Percentiles rank a stretch among this genome's conserved stretches.
Evolutionary conservation across 495 filamentous ascomycete genomes (phyloP).

Genomic region (Recurvomyces mirabilis): DNA sequence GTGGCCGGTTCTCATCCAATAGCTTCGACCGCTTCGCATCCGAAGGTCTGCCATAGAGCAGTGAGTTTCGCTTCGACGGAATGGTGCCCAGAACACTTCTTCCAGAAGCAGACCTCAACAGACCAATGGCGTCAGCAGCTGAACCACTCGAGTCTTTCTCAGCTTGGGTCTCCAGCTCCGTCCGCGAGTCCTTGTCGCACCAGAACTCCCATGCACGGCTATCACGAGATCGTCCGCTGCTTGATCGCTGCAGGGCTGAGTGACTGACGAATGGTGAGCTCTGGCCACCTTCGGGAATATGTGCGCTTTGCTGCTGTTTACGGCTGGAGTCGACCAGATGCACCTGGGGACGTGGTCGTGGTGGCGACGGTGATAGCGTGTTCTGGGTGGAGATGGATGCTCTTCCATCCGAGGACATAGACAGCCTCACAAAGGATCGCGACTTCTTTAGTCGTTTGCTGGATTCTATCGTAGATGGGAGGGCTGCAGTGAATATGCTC

Average conservation of each 20-base stretch:
- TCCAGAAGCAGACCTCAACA: slow-evolving; percentile 54
- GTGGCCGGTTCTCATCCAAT: slow-evolving; percentile 30
- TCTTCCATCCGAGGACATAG: slow-evolving; percentile 70
- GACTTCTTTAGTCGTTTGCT: slow-evolving; percentile 25
- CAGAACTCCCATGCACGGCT: slow-evolving; percentile 76
- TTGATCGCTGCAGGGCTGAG: slow-evolving; percentile 6
- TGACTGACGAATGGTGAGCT: not conserved
- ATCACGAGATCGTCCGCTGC: slow-evolving; percentile 64
- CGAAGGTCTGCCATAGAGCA: not conserved
- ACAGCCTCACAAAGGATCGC: slow-evolving; percentile 49
- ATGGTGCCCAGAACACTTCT: slow-evolving; percentile 39
- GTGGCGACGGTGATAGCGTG: slow-evolving; percentile 59
- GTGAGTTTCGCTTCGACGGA: slow-evolving; percentile 47
- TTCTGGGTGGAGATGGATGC: slow-evolving; percentile 62
- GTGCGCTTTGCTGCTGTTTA: too few relatives aligned
- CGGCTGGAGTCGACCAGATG: too few relatives aligned
- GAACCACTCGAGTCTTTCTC: slow-evolving; percentile 62
- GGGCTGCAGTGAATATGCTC: too few relatives aligned
- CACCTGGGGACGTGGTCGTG: slow-evolving; percentile 33
- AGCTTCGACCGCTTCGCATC: not conserved
- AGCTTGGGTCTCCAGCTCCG: slow-evolving; percentile 58
- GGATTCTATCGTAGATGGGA: too few relatives aligned
- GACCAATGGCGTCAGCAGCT: slow-evolving; percentile 54
- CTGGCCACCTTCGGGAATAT: too few relatives aligned
- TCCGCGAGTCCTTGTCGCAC: slow-evolving; percentile 60